Evolutionary conservation across 139 green algal genomes (phyloP).

Genomic region (Micractinium conductrix): DNA sequence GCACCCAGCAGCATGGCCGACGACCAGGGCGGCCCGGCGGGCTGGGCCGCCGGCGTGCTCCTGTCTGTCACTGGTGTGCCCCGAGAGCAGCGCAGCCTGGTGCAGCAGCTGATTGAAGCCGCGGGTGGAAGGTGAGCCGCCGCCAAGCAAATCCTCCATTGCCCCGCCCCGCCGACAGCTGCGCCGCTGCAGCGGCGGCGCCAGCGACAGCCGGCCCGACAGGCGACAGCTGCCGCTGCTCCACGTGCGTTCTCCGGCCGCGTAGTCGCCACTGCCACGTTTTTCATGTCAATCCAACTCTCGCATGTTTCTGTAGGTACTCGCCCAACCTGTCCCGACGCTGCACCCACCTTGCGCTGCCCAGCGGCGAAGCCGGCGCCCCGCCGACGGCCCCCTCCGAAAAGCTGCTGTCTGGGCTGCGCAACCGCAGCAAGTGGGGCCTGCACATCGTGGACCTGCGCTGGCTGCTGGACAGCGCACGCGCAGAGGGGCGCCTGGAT

Average conservation of each 20-base stretch:
- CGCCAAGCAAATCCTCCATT: no score
- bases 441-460: conserved; percentile 16
- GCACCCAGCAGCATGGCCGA: not conserved
- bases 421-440: conserved; percentile 12
- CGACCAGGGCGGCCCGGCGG: not conserved
- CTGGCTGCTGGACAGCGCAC: not conserved
- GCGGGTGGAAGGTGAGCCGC: conserved; percentile 12
- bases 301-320: conserved; percentile 31
- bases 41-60: not conserved
- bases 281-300: no score
- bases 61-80: conserved; percentile 15
- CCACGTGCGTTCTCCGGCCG: no score
- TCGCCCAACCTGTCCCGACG: conserved; percentile 30
- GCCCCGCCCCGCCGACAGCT: not conserved
- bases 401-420: conserved; percentile 19
- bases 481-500: not conserved
- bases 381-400: not conserved
- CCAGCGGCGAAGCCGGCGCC: not conserved
- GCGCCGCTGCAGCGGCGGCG: not conserved
- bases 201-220: not conserved
- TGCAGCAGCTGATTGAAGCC: conserved; percentile 2
- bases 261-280: not conserved
- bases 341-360: conserved; percentile 34
- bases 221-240: no score
- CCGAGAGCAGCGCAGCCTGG: not conserved